Percentiles rank a stretch among this genome's conserved stretches.
phyloP scores from a whole-genome alignment of 1,139 yeast genomes.

The Pichia sp. region DNA sequence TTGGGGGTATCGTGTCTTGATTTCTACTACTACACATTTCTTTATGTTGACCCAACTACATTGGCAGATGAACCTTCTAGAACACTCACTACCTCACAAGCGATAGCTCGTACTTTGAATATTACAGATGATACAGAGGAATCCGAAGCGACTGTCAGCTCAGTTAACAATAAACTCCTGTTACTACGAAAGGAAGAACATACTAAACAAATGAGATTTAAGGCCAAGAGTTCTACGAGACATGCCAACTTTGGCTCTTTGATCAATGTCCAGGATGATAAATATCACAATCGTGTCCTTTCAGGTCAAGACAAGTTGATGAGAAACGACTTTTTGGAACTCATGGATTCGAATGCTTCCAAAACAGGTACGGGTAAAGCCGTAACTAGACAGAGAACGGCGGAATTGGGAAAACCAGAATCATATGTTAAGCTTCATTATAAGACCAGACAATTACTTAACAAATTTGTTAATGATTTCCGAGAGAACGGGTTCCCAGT shows the following conservation, averaged over 20 bases:
- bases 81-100: neutral
- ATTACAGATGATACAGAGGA: conserved; percentile 3
- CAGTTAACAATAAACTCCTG: conserved; percentile 3
- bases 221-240: conserved; percentile 58
- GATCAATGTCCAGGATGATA: conserved; percentile 52
- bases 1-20: conserved; percentile 66
- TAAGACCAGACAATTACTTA: conserved; percentile 23
- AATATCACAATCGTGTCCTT: conserved; percentile 52
- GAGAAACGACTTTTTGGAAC: conserved; percentile 18
- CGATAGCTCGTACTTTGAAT: conserved; percentile 1
- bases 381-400: neutral
- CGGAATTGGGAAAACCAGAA: neutral
- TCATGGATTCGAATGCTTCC: conserved; percentile 40
- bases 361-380: conserved; percentile 14
- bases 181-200: conserved; percentile 25
- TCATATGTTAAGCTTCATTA: conserved; percentile 1
- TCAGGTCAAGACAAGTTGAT: conserved; percentile 54
- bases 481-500: conserved; percentile 73
- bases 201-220: conserved; percentile 47
- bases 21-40: conserved; percentile 54
- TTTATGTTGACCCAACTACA: conserved; percentile 40
- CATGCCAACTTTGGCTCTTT: conserved; percentile 92
- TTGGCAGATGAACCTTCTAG: neutral
- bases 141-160: neutral
- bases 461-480: conserved; percentile 48